Conservation (phyloP, 2,329 filamentous ascomycete species). For the Fusarium acutatum region DNA sequence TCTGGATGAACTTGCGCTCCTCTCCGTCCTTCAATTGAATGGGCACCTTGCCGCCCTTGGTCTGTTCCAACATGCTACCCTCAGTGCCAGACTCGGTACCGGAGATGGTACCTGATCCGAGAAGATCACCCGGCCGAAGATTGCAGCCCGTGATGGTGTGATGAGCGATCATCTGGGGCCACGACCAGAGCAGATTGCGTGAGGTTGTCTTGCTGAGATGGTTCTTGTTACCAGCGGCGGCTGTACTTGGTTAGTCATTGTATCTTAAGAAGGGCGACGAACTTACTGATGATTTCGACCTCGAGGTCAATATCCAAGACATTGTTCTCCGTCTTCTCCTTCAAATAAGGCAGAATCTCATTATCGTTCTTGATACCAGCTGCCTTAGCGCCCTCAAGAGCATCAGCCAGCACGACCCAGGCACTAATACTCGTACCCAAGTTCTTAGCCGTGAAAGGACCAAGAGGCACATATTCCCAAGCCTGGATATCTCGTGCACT, state of each 20-base stretch:
- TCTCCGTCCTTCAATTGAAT: constrained; percentile 71
- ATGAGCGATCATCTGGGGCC: constrained; percentile 85
- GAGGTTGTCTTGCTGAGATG: constrained; percentile 48
- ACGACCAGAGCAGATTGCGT: constrained; percentile 74
- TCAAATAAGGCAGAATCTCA: constrained; percentile 55
- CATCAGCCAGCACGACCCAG: constrained; percentile 70
- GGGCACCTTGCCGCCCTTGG: constrained; percentile 70
- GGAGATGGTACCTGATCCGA: constrained; percentile 80
- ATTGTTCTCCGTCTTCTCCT: constrained; percentile 58
- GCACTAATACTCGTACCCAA: constrained; percentile 68
- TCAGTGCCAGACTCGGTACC: constrained; percentile 70
- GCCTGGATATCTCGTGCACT: constrained; percentile 68
- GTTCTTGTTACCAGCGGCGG: constrained; percentile 44
- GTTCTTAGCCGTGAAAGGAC: constrained; percentile 70
- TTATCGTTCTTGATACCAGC: constrained; percentile 46
- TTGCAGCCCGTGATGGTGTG: constrained; percentile 82
- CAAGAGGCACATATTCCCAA: constrained; percentile 68
- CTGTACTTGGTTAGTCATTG: constrained; percentile 29
- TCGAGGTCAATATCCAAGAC: constrained; percentile 50
- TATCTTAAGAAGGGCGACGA: rapidly evolving
- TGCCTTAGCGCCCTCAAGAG: constrained; percentile 51
- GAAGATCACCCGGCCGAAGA: constrained; percentile 75
- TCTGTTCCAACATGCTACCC: constrained; percentile 78
- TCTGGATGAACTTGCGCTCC: constrained; percentile 75
- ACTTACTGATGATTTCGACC: constrained; percentile 52